A percentile compares a stretch with the other conserved stretches of the same genome.
These are phyloP conservation scores for Penstemon eatonii DNA, from an alignment of 257 asterid species.

Conservation along the genomic window DNA sequence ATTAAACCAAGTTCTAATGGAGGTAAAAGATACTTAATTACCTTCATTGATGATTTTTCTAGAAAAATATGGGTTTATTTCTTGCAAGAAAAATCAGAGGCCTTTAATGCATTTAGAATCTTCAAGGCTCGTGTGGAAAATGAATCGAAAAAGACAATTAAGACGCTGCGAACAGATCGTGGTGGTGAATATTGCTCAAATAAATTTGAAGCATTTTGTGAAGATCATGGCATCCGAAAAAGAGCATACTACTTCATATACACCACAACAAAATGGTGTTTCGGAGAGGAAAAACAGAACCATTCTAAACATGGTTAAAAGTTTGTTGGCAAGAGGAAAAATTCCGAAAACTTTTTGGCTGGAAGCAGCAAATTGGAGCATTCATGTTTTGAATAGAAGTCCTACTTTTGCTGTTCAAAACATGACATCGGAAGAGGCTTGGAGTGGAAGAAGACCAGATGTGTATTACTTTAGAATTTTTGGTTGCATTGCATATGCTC, in stretches of 20 bases:
- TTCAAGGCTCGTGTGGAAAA: conserved; percentile 5
- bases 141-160: neutral
- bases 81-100: neutral
- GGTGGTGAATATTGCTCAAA: neutral
- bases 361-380: neutral
- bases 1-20: neutral
- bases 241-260: neutral
- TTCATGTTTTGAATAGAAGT: conserved; percentile 4
- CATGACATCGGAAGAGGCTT: conserved; percentile 4
- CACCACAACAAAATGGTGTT: conserved; percentile 8
- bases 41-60: neutral
- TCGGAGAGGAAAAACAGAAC: neutral
- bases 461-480: neutral
- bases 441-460: neutral
- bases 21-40: neutral
- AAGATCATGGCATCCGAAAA: neutral
- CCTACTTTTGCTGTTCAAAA: conserved; percentile 2
- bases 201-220: neutral
- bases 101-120: neutral
- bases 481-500: conserved; percentile 10
- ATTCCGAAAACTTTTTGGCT: neutral
- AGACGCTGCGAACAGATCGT: neutral
- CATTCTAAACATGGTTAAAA: neutral
- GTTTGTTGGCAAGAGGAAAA: neutral
- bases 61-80: neutral